Evolutionary conservation across 1,284 basidiomycete species (phyloP).

Genomic region (Sporisorium exsertum): DNA sequence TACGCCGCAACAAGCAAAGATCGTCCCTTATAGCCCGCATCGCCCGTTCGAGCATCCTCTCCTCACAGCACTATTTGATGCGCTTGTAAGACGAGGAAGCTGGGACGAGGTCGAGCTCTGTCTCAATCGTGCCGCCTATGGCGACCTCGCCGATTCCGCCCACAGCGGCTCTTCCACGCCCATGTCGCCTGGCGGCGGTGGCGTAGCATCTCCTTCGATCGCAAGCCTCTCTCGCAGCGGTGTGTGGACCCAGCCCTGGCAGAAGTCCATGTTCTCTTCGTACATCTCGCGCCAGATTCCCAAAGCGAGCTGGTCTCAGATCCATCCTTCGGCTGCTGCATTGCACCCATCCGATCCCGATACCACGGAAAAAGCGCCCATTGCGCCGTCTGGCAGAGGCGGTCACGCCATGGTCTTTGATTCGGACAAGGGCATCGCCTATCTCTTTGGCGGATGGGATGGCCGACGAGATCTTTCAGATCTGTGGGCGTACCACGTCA

Average conservation of each 20-base stretch:
- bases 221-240: constrained; percentile 38
- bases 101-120: constrained; percentile 75
- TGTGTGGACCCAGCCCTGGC: constrained; percentile 40
- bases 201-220: constrained; percentile 22
- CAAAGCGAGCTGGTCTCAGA: constrained; percentile 50
- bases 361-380: background rate
- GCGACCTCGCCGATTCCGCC: constrained; percentile 30
- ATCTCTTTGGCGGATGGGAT: constrained; percentile 84
- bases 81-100: constrained; percentile 77
- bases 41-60: constrained; percentile 77
- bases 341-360: constrained; percentile 3
- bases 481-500: constrained; percentile 81
- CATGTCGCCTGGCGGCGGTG: constrained; percentile 30
- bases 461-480: constrained; percentile 78
- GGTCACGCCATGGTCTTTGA: constrained; percentile 88
- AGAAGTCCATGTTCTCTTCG: constrained; percentile 55
- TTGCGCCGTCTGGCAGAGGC: constrained; percentile 72
- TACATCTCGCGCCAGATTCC: constrained; percentile 56
- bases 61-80: constrained; percentile 77
- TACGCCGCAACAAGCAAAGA: constrained; percentile 4
- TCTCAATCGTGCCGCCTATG: constrained; percentile 57
- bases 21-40: constrained; percentile 39
- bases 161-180: constrained; percentile 32
- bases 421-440: constrained; percentile 75
- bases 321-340: constrained; percentile 31